Percentiles rank a stretch among this genome's conserved stretches.
These are phyloP conservation scores for Penicillium arizonense DNA, from an alignment of 495 filamentous ascomycete genomes.

Conservation along the genomic window DNA sequence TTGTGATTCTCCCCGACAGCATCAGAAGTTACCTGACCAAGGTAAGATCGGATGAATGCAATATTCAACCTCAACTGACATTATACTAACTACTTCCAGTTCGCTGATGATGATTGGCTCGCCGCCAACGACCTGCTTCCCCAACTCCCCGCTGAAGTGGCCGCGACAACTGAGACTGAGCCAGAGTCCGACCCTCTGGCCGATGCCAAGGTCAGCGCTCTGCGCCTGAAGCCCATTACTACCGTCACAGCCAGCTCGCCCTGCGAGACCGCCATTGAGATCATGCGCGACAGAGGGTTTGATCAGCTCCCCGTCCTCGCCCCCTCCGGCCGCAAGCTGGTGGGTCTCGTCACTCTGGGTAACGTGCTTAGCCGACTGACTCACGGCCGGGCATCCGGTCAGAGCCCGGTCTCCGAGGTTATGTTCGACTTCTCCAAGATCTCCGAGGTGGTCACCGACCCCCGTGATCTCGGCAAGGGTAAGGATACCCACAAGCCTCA, in stretches of 20 bases:
- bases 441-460: conserved; percentile 83
- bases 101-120: conserved; percentile 97
- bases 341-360: conserved; percentile 89
- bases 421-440: conserved; percentile 95
- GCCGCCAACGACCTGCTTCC: conserved; percentile 88
- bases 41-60: conserved; percentile 30
- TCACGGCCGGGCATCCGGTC: conserved; percentile 68
- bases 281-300: conserved; percentile 95
- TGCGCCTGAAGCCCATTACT: conserved; percentile 89
- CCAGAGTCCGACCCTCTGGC: conserved; percentile 56
- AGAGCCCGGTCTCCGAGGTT: conserved; percentile 75
- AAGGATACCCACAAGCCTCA: conserved; percentile 12
- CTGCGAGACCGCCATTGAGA: conserved; percentile 86
- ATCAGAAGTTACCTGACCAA: conserved; percentile 98
- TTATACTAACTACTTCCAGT: conserved; percentile 41
- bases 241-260: conserved; percentile 66
- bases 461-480: conserved; percentile 53
- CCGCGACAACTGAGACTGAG: conserved; percentile 40
- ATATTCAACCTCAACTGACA: too few relatives aligned
- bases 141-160: conserved; percentile 49
- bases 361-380: conserved; percentile 91
- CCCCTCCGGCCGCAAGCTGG: conserved; percentile 64
- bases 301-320: conserved; percentile 92
- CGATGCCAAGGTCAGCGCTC: conserved; percentile 71
- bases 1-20: conserved; percentile 90